Evolutionary conservation across 2,329 filamentous ascomycete genomes (phyloP).

Genomic region (Fusarium cyanostomum): DNA sequence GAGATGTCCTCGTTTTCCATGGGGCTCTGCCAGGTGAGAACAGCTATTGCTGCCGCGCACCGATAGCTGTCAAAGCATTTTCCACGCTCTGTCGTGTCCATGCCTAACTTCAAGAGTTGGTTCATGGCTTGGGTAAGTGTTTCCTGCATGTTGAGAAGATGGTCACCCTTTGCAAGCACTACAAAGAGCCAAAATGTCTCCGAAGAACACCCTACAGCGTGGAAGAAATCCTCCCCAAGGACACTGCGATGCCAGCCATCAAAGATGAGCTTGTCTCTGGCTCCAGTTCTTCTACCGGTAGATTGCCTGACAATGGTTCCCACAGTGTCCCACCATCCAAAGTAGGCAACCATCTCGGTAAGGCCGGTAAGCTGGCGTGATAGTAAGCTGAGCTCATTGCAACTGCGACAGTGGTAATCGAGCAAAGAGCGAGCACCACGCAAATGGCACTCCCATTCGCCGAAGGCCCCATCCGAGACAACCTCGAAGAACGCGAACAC

Average conservation of each 20-base stretch:
- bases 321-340: conserved; percentile 54
- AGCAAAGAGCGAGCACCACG: conserved; percentile 52
- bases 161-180: conserved; percentile 42
- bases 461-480: conserved; percentile 53
- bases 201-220: conserved; percentile 49
- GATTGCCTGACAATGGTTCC: conserved; percentile 40
- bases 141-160: background rate
- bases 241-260: conserved; percentile 53
- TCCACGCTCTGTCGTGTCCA: conserved; percentile 32
- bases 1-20: background rate
- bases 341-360: conserved; percentile 50
- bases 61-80: conserved; percentile 46
- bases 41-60: conserved; percentile 49
- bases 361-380: conserved; percentile 48
- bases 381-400: conserved; percentile 47
- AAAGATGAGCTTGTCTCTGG: conserved; percentile 45
- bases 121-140: conserved; percentile 41
- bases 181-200: conserved; percentile 52
- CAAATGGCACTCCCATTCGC: conserved; percentile 51
- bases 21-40: conserved; percentile 23
- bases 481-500: conserved; percentile 57
- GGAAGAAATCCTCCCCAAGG: conserved; percentile 48
- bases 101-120: conserved; percentile 35
- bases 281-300: background rate
- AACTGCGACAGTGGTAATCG: conserved; percentile 51